These are phyloP conservation scores for Lablab purpureus DNA, from an alignment of 306 rosid species.

Conservation along the genomic window DNA sequence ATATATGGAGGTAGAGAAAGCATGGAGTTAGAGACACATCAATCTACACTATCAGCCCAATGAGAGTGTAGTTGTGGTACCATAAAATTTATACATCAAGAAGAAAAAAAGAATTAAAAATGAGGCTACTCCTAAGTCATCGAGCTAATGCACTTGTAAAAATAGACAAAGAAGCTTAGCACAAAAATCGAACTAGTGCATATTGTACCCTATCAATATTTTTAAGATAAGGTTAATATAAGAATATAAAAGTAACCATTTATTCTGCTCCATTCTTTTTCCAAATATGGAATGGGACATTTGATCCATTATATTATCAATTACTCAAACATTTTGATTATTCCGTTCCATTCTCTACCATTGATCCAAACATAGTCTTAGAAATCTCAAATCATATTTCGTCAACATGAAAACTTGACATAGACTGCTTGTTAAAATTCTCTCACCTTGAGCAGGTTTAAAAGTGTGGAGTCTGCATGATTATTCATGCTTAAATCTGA, in stretches of 20 bases:
- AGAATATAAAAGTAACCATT: no score
- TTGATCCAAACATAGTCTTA: not conserved
- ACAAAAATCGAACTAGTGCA: no score
- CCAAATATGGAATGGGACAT: not conserved
- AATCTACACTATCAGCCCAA: conserved; percentile 26
- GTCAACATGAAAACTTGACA: conserved; percentile 20
- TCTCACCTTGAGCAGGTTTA: conserved; percentile 80
- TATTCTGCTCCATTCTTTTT: no score
- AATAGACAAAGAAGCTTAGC: conserved; percentile 61
- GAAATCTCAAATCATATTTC: conserved; percentile 27
- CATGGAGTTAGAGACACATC: conserved; percentile 30
- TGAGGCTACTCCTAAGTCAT: not conserved
- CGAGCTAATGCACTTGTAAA: conserved; percentile 21
- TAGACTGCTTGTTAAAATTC: conserved; percentile 35
- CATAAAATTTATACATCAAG: conserved; percentile 25
- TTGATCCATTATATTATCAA: no score
- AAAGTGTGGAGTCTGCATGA: conserved; percentile 65
- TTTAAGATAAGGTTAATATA: not conserved
- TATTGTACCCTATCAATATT: conserved; percentile 61
- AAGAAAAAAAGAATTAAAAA: not conserved
- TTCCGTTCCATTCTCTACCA: not conserved
- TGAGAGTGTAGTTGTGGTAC: conserved; percentile 6
- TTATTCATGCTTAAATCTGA: conserved; percentile 68
- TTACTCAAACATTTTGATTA: no score
- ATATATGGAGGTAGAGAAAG: no score